Evolutionary conservation across 2,329 filamentous ascomycete genomes (phyloP).

Genomic region (Colletotrichum incanum): DNA sequence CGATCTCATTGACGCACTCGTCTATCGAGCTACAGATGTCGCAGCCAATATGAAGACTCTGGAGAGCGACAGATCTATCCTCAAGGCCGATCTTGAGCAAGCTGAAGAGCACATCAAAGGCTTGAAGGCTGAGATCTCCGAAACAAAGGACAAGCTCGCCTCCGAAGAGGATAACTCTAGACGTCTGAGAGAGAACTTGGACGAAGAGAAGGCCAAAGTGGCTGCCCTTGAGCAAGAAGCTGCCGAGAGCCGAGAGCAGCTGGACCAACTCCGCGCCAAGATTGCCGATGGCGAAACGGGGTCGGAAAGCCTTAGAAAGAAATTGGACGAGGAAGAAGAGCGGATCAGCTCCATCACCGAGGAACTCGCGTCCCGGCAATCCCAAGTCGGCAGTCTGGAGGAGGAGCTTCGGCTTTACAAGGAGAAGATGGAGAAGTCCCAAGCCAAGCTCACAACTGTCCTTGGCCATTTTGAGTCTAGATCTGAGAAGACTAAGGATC

Average conservation of each 20-base stretch:
- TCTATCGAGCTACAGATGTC: constrained; percentile 71
- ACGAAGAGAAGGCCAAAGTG: constrained; percentile 69
- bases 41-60: constrained; percentile 72
- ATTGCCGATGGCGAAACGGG: constrained; percentile 89
- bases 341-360: constrained; percentile 78
- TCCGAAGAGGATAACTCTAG: constrained; percentile 66
- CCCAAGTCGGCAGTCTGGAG: constrained; percentile 82
- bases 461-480: constrained; percentile 77
- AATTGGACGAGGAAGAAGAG: constrained; percentile 82
- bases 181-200: constrained; percentile 68
- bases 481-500: constrained; percentile 81
- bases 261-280: constrained; percentile 77
- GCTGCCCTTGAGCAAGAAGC: constrained; percentile 70
- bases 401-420: constrained; percentile 80
- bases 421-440: constrained; percentile 72
- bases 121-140: constrained; percentile 71
- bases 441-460: constrained; percentile 66
- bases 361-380: constrained; percentile 81
- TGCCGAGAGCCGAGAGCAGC: constrained; percentile 77
- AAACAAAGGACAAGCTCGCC: constrained; percentile 67
- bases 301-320: constrained; percentile 82
- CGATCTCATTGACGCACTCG: constrained; percentile 73
- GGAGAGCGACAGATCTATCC: constrained; percentile 72
- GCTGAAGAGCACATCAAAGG: constrained; percentile 69
- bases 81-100: constrained; percentile 75